Percentiles rank a stretch among this genome's conserved stretches.
Evolutionary conservation across 805 yeast species (phyloP).

Genomic region (Blastobotrys terrestris): DNA sequence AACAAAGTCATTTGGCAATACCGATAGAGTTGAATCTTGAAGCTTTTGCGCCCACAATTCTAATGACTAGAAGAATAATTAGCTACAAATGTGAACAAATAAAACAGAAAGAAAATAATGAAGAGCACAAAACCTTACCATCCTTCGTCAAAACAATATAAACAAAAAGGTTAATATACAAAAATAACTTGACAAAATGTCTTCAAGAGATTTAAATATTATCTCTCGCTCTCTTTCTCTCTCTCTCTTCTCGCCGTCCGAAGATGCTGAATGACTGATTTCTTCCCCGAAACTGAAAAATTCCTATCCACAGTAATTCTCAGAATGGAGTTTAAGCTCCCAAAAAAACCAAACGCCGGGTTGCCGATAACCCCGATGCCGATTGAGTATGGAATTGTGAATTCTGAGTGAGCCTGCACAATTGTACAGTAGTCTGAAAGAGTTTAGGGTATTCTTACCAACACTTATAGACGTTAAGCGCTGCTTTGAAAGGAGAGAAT

Average conservation of each 20-base stretch:
- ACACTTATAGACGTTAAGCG: not conserved
- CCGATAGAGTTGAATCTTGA: slow-evolving; percentile 78
- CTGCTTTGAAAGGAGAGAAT: not conserved
- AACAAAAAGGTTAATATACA: too few species aligned
- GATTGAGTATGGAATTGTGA: not conserved
- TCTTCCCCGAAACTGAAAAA: not conserved
- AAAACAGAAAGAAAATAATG: too few species aligned
- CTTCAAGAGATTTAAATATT: too few species aligned
- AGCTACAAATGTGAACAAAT: not conserved
- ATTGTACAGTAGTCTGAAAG: not conserved
- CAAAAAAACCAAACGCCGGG: not conserved
- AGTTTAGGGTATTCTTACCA: not conserved
- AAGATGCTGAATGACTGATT: not conserved
- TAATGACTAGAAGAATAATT: slow-evolving; percentile 15
- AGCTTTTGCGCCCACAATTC: slow-evolving; percentile 59
- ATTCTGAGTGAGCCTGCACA: not conserved
- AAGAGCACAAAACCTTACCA: too few species aligned
- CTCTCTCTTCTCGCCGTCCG: not conserved
- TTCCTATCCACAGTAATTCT: not conserved
- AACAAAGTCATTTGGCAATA: slow-evolving; percentile 80
- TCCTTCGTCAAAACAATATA: too few species aligned
- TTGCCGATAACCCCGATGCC: not conserved
- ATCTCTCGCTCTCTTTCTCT: too few species aligned
- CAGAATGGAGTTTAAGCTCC: not conserved
- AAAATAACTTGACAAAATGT: too few species aligned